Evolutionary conservation across 2,329 filamentous ascomycete genomes (phyloP).

Genomic region (Paracorniculantispora psalliotae): DNA sequence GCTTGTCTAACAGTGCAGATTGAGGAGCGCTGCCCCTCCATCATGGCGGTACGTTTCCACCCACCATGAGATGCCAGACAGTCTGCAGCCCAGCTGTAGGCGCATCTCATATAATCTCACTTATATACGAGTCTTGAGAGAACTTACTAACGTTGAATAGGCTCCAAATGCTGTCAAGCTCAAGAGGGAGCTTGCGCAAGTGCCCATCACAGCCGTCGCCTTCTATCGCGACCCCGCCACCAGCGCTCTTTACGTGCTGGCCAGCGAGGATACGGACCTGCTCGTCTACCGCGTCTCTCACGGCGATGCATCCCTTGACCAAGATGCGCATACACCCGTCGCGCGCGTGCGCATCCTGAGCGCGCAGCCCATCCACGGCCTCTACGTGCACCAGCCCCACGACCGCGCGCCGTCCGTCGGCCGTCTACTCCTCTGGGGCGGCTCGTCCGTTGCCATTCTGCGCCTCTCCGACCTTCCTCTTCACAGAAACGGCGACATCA

Average conservation of each 20-base stretch:
- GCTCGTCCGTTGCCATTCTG: conserved; percentile 45
- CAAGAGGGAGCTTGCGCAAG: conserved; percentile 37
- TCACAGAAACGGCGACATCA: too few relatives aligned
- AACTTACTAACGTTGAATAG: neutral
- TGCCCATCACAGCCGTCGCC: conserved; percentile 56
- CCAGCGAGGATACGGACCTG: conserved; percentile 56
- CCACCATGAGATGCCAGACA: neutral
- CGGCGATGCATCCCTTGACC: conserved; percentile 22
- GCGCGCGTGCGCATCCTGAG: conserved; percentile 52
- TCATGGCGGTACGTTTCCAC: neutral
- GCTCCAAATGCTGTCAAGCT: conserved; percentile 16
- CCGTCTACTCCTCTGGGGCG: conserved; percentile 65
- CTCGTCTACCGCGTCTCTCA: conserved; percentile 44
- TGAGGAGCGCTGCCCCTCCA: conserved; percentile 8
- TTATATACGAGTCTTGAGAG: neutral
- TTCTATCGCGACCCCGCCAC: conserved; percentile 36
- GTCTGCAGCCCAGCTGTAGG: neutral
- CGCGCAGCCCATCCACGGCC: conserved; percentile 70
- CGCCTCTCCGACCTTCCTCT: neutral
- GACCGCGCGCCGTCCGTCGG: conserved; percentile 12
- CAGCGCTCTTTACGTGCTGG: conserved; percentile 36
- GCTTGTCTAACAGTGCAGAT: neutral
- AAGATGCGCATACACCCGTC: conserved; percentile 15
- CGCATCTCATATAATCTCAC: neutral
- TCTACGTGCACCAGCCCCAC: conserved; percentile 39